Conservation (phyloP, 1,139 yeast species). For the Sugiyamaella novakii region DNA sequence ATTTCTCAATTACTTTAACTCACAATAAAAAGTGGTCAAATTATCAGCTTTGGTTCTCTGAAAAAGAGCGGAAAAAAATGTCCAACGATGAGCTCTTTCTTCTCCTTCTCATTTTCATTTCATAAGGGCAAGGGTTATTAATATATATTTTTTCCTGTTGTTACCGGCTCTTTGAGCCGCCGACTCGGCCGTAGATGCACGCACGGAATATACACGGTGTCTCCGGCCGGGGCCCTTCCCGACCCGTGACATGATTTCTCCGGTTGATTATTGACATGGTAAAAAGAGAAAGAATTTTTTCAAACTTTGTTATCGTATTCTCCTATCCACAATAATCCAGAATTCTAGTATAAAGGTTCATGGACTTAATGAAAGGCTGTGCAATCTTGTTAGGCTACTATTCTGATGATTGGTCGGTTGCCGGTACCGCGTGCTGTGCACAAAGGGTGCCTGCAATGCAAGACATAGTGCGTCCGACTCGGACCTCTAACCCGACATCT, state of each 20-base stretch:
- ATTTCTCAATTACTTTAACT: too few relatives aligned
- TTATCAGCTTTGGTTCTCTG: background rate
- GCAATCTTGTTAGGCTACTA: too few relatives aligned
- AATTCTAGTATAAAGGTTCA: too few relatives aligned
- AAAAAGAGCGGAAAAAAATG: background rate
- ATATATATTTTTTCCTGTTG: background rate
- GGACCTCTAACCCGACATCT: background rate
- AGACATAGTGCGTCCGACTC: background rate
- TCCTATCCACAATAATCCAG: too few relatives aligned
- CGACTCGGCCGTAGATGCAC: conserved; percentile 5
- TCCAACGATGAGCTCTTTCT: background rate
- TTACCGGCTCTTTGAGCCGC: background rate
- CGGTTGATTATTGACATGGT: too few relatives aligned
- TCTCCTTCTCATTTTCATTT: too few relatives aligned
- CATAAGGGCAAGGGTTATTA: background rate
- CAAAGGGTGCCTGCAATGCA: background rate
- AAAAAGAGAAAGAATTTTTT: too few relatives aligned
- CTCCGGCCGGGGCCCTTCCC: too few relatives aligned
- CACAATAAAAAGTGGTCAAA: background rate
- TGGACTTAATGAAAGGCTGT: too few relatives aligned
- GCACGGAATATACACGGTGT: too few relatives aligned
- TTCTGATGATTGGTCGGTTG: conserved; percentile 1
- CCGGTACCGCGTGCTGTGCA: background rate
- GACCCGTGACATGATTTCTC: too few relatives aligned
- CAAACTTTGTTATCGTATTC: too few relatives aligned